phyloP scores from a whole-genome alignment of 768 basidiomycete species.

The Boletus barrowsii region DNA sequence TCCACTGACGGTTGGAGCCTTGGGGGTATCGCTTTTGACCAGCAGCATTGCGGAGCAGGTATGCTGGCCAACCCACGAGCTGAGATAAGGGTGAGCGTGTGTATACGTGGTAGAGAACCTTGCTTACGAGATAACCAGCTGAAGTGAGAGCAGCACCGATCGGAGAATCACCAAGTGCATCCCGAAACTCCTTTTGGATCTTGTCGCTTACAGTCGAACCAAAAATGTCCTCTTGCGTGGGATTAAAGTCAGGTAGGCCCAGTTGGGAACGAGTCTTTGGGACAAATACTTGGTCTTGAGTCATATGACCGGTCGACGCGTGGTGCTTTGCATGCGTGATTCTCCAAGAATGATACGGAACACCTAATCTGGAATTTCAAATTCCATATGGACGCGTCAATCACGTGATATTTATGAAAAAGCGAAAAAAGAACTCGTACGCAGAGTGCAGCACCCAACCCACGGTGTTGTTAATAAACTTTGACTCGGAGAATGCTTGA shows the following conservation, averaged over 20 bases:
- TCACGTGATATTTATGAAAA: constrained; percentile 20
- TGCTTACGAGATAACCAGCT: constrained; percentile 57
- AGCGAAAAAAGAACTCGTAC: constrained; percentile 42
- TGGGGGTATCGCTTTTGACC: constrained; percentile 80
- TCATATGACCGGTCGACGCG: constrained; percentile 90
- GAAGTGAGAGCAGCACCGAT: constrained; percentile 57
- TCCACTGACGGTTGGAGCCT: constrained; percentile 70
- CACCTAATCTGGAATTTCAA: constrained; percentile 63
- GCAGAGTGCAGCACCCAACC: constrained; percentile 92
- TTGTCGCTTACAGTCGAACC: constrained; percentile 66
- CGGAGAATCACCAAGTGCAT: constrained; percentile 91
- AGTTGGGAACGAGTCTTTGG: constrained; percentile 80
- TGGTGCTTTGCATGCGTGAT: constrained; percentile 95
- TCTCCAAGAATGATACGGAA: constrained; percentile 96
- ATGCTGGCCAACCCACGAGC: constrained; percentile 84
- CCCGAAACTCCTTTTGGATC: constrained; percentile 70
- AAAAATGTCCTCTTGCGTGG: constrained; percentile 58
- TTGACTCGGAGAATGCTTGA: constrained; percentile 92
- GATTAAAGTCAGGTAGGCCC: constrained; percentile 63
- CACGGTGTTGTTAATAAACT: constrained; percentile 85
- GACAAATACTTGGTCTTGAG: constrained; percentile 94
- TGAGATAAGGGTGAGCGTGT: constrained; percentile 25
- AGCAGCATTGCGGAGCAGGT: constrained; percentile 78
- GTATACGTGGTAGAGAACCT: not conserved
- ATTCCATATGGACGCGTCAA: constrained; percentile 1